Percentiles rank a stretch among this genome's conserved stretches.
These are phyloP conservation scores for Gonium pectorale DNA, from an alignment of 139 green algal genomes.

Conservation along the genomic window DNA sequence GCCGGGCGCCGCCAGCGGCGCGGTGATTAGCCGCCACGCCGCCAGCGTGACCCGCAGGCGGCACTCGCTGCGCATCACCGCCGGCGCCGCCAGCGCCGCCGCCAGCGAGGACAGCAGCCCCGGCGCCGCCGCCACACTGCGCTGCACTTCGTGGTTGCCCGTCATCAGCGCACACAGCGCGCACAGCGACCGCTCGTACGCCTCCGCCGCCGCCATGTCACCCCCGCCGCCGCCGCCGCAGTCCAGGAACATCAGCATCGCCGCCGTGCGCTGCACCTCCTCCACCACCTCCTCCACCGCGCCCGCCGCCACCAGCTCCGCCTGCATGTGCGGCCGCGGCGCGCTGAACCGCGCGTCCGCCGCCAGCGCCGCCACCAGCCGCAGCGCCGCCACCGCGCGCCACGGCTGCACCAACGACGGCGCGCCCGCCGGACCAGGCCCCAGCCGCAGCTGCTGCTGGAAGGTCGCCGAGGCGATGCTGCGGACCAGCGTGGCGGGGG, in stretches of 20 bases:
- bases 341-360: neutral
- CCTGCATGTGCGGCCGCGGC: constrained; percentile 14
- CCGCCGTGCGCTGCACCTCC: constrained; percentile 1
- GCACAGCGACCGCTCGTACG: neutral
- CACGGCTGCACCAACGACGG: neutral
- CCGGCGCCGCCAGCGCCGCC: constrained; percentile 5
- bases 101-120: constrained; percentile 29
- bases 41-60: constrained; percentile 1
- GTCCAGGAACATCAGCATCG: too few relatives aligned
- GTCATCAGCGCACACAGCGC: constrained; percentile 39
- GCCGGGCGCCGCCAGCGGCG: constrained; percentile 20
- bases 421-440: neutral
- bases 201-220: too few relatives aligned
- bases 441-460: neutral
- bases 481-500: constrained; percentile 12
- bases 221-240: neutral
- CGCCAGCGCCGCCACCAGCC: constrained; percentile 29
- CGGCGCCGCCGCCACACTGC: neutral
- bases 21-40: constrained; percentile 36
- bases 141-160: neutral
- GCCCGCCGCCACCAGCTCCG: constrained; percentile 9
- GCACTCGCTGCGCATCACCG: neutral
- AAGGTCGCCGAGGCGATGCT: neutral
- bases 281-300: constrained; percentile 18
- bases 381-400: constrained; percentile 16